These are phyloP conservation scores for Syncephalis plumigaleata DNA, from an alignment of 371 early-diverging fungal species.

Conservation along the genomic window DNA sequence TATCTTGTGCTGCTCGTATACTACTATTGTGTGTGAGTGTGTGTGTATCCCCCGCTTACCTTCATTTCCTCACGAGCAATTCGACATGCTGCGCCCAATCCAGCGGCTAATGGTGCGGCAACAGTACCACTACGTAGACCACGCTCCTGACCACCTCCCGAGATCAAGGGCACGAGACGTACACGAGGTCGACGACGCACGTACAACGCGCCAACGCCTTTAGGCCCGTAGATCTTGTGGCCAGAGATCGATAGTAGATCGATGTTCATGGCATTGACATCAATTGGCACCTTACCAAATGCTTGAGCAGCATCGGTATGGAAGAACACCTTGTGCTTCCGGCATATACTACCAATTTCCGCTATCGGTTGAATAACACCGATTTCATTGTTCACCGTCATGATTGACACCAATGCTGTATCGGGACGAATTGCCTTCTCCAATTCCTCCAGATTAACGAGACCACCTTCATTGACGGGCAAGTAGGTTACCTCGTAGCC, in stretches of 20 bases:
- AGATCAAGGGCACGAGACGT: conserved; percentile 80
- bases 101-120: conserved; percentile 90
- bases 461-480: conserved; percentile 81
- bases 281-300: conserved; percentile 94
- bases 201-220: conserved; percentile 96
- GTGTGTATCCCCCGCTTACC: conserved; percentile 27
- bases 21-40: neutral
- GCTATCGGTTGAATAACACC: conserved; percentile 95
- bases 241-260: conserved; percentile 96
- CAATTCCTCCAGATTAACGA: conserved; percentile 60
- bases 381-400: conserved; percentile 99
- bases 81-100: conserved; percentile 92
- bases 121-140: conserved; percentile 97
- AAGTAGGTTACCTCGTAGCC: conserved; percentile 98
- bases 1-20: too few species aligned
- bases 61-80: conserved; percentile 79
- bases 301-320: conserved; percentile 99
- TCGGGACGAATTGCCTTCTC: conserved; percentile 82
- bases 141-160: conserved; percentile 99
- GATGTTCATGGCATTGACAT: conserved; percentile 93
- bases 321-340: conserved; percentile 78
- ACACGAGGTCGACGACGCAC: conserved; percentile 94
- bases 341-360: conserved; percentile 87
- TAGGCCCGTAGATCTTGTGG: conserved; percentile 99
- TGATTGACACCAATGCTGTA: conserved; percentile 89